phyloP scores from a whole-genome alignment of 768 basidiomycete genomes.

The Lactarius sp. region DNA sequence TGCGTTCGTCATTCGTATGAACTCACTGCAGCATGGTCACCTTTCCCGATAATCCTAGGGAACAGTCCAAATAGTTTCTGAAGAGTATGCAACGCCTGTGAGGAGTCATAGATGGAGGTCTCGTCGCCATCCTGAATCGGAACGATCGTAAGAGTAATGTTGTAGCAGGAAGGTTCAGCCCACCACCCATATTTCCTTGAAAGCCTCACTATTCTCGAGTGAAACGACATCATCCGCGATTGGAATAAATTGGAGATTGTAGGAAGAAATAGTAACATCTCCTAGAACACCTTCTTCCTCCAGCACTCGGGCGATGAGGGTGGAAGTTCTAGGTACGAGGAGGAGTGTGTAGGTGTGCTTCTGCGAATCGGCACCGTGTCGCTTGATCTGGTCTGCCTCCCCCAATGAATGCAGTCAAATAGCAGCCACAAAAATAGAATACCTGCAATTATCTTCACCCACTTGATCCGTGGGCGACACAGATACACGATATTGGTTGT shows the following conservation, averaged over 20 bases:
- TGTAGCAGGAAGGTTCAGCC: slow-evolving; percentile 31
- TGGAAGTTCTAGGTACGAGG: slow-evolving; percentile 83
- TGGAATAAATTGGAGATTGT: slow-evolving; percentile 91
- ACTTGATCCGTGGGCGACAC: slow-evolving; percentile 79
- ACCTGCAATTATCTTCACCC: slow-evolving; percentile 91
- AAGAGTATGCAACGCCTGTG: slow-evolving; percentile 76
- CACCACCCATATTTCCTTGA: slow-evolving; percentile 90
- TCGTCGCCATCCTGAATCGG: slow-evolving; percentile 81
- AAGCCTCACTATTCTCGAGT: slow-evolving; percentile 77
- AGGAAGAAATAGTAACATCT: slow-evolving; percentile 82
- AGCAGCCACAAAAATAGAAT: slow-evolving; percentile 32
- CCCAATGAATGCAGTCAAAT: slow-evolving; percentile 26
- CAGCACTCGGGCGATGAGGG: slow-evolving; percentile 76
- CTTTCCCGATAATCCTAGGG: slow-evolving; percentile 90
- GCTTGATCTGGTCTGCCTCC: slow-evolving; percentile 82
- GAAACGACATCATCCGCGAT: slow-evolving; percentile 91
- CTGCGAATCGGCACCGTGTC: slow-evolving; percentile 61
- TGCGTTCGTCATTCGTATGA: not conserved
- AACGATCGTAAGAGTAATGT: slow-evolving; percentile 12
- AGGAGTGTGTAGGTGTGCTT: slow-evolving; percentile 84
- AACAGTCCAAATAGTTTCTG: slow-evolving; percentile 85
- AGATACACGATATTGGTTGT: slow-evolving; percentile 92
- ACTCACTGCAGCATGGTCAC: slow-evolving; percentile 74
- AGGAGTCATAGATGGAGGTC: slow-evolving; percentile 82
- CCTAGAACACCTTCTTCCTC: slow-evolving; percentile 98